Evolutionary conservation across 2,329 filamentous ascomycete genomes (phyloP), one percentile per base, ranked within the genome.

Genomic region (Ustulina deusta): DNA sequence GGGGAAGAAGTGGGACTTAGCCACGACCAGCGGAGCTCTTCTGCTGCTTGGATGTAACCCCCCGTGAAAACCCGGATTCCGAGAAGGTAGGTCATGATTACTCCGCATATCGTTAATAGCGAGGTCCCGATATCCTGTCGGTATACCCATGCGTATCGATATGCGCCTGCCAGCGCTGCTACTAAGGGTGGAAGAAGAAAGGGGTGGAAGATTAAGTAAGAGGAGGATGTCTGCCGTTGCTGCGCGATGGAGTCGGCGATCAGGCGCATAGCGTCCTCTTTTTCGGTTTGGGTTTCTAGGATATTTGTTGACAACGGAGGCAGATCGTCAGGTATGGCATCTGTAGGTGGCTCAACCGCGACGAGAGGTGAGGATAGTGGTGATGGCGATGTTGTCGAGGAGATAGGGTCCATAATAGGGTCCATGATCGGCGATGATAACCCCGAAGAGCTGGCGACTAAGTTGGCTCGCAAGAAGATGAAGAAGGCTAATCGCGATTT

Each of bases 161-260:
- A 84, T 32, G 84, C 77, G 52, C 81, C 69, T 11, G 78, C 82
- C 20, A 88, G 78, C 17, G 79, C 73, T 11, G 79, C 75, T 46
- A 80, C 75, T n/a, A 89, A 79, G 7, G 83, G 78, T 25, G 83
- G 80, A 15, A 90, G 76, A 57, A 84, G 82, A 27, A 87, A 77
- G 0, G 87, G 88, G 79, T 93, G 89, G 73, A 86, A 87, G 69
- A 92, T 83, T 66, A 96, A 82, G 69, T 87, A 82, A 62, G 83
- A 81, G 48, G 89, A 87, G 22, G 92, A 89, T 9, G 86, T 81
- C 77, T 93, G 90, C 69, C 91, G 89, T 83, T 96, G 93, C 80
- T 97, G 91, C 40, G 93, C 92, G 57, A 97, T 87, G 66, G 90
- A 93, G 79, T 95, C 93, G 68, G 93, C 91, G 44, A 97, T 85